These are phyloP conservation scores for Kondoa malvinella DNA, from an alignment of 768 basidiomycete genomes.

Conservation along the genomic window DNA sequence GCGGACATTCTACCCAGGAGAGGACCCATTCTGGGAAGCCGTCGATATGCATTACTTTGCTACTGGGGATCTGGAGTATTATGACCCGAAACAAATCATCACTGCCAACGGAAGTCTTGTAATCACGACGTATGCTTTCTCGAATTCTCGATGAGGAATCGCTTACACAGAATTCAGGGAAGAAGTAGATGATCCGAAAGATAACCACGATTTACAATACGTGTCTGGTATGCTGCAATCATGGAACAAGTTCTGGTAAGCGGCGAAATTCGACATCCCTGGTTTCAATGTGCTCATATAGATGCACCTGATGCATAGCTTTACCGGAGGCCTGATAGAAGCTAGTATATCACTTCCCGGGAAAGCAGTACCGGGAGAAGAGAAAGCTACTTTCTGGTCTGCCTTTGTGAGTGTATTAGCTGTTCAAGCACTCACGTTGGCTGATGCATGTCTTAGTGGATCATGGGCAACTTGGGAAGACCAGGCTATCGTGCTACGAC, in stretches of 20 bases:
- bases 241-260: constrained; percentile 27
- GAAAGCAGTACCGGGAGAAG: not conserved
- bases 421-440: not conserved
- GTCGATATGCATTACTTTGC: constrained; percentile 36
- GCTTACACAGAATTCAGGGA: constrained; percentile 10
- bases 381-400: constrained; percentile 4
- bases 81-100: constrained; percentile 33
- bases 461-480: constrained; percentile 26
- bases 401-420: not conserved
- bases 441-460: constrained; percentile 17
- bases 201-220: constrained; percentile 14
- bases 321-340: constrained; percentile 27
- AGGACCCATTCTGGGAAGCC: constrained; percentile 39
- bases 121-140: constrained; percentile 21
- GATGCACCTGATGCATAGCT: too few relatives aligned
- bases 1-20: constrained; percentile 49
- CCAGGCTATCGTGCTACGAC: constrained; percentile 23
- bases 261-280: constrained; percentile 2
- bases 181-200: constrained; percentile 11
- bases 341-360: constrained; percentile 19
- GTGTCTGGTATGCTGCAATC: constrained; percentile 25
- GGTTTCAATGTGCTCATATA: too few relatives aligned
- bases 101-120: constrained; percentile 31
- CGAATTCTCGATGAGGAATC: constrained; percentile 4
- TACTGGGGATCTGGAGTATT: constrained; percentile 31